Percentiles rank a stretch among this genome's conserved stretches.
These are phyloP conservation scores for Giardia muris DNA, from an alignment of 208 protist species.

Conservation along the genomic window DNA sequence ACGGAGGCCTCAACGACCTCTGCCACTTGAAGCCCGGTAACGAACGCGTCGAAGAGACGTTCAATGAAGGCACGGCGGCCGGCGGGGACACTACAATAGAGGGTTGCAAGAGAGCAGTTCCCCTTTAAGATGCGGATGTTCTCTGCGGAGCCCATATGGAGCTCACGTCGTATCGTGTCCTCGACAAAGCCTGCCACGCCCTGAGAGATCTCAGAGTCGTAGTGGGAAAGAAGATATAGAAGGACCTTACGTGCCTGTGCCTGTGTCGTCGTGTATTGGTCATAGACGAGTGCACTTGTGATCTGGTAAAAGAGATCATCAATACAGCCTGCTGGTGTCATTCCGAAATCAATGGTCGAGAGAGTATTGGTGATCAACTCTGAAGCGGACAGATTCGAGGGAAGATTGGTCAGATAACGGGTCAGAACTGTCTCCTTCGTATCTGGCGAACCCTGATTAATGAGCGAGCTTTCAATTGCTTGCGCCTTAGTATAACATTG, in stretches of 20 bases:
- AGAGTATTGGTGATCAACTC: neutral
- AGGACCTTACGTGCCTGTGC: neutral
- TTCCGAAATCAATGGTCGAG: neutral
- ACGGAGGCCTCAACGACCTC: neutral
- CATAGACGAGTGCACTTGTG: neutral
- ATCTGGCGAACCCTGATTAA: no score
- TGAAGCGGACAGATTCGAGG: neutral
- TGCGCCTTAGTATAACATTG: neutral
- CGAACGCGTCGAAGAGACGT: neutral
- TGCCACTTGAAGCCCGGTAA: neutral
- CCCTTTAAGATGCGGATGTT: neutral
- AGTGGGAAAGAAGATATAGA: neutral
- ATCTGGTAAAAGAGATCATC: neutral
- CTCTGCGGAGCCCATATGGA: neutral
- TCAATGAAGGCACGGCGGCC: neutral
- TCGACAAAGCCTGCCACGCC: neutral
- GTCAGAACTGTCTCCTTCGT: neutral
- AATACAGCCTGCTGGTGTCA: neutral
- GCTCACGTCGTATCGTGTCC: neutral
- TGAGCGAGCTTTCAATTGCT: neutral
- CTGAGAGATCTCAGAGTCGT: neutral
- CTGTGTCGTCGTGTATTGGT: neutral
- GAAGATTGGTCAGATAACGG: neutral
- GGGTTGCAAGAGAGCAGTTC: neutral
- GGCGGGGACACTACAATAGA: neutral